Conservation (phyloP, 2,329 filamentous ascomycete species). For the Aspergillus clavatus region DNA sequence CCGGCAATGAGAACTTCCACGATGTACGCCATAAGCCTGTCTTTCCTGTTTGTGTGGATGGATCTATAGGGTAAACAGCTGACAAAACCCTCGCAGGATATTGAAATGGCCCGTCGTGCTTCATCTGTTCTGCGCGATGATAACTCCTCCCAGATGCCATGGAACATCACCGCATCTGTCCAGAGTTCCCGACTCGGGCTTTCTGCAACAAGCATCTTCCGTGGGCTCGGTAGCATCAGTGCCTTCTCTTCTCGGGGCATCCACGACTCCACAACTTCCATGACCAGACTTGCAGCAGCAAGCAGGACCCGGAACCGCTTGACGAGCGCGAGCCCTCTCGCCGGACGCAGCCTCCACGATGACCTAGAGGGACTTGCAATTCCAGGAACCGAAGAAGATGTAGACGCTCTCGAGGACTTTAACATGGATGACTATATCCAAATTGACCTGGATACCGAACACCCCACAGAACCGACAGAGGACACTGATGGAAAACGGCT, state of each 20-base stretch:
- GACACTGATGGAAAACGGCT: constrained; percentile 35
- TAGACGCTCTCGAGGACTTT: constrained; percentile 22
- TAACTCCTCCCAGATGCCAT: constrained; percentile 62
- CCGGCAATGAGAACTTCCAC: constrained; percentile 35
- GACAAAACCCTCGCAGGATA: constrained; percentile 32
- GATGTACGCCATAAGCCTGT: constrained; percentile 22
- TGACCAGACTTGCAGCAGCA: constrained; percentile 22
- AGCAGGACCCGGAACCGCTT: constrained; percentile 48
- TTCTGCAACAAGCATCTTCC: constrained; percentile 26
- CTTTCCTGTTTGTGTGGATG: not conserved
- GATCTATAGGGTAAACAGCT: not conserved
- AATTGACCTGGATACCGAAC: constrained; percentile 25
- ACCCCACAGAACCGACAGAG: constrained; percentile 4
- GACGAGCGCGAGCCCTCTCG: constrained; percentile 57
- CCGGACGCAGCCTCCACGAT: constrained; percentile 45
- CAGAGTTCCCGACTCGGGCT: constrained; percentile 49
- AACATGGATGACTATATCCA: constrained; percentile 33
- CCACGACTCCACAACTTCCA: constrained; percentile 16
- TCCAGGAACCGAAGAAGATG: constrained; percentile 19
- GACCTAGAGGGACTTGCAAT: constrained; percentile 23
- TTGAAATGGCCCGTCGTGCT: constrained; percentile 68
- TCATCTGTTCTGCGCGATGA: constrained; percentile 63
- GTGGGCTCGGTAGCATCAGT: constrained; percentile 33
- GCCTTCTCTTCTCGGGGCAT: constrained; percentile 29
- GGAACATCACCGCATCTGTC: constrained; percentile 58